Conservation (phyloP, 164 flowering plant species). For the Vitis rotundifolia region DNA sequence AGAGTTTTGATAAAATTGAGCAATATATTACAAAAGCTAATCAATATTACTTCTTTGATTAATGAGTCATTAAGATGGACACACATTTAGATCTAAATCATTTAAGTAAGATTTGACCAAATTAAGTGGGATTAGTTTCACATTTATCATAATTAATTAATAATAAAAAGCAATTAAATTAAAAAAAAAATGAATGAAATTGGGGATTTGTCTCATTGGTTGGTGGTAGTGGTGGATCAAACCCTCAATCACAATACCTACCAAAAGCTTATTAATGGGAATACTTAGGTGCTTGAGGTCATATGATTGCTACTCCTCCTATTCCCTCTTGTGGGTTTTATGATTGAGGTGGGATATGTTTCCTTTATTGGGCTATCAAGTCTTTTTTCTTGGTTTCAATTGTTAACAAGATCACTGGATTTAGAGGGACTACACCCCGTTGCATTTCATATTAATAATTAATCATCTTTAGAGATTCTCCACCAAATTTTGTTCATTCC, state of each 20-base stretch:
- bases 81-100: not conserved
- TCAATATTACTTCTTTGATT: not conserved
- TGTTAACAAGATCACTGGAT: too few species aligned
- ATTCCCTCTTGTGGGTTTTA: not conserved
- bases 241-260: constrained; percentile 12
- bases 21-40: too few species aligned
- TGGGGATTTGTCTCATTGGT: not conserved
- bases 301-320: not conserved
- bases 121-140: constrained; percentile 5
- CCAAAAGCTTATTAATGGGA: not conserved
- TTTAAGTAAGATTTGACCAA: too few species aligned
- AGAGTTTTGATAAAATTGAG: too few species aligned
- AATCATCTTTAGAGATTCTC: not conserved
- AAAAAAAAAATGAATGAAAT: not conserved
- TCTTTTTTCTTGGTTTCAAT: not conserved
- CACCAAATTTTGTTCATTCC: not conserved
- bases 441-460: too few species aligned
- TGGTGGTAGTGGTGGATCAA: constrained; percentile 19
- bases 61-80: not conserved
- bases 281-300: not conserved
- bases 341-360: not conserved
- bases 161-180: too few species aligned
- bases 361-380: not conserved
- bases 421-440: too few species aligned
- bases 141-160: not conserved